phyloP scores from a whole-genome alignment of 441 rosid species.

The Euphorbia corollata region DNA sequence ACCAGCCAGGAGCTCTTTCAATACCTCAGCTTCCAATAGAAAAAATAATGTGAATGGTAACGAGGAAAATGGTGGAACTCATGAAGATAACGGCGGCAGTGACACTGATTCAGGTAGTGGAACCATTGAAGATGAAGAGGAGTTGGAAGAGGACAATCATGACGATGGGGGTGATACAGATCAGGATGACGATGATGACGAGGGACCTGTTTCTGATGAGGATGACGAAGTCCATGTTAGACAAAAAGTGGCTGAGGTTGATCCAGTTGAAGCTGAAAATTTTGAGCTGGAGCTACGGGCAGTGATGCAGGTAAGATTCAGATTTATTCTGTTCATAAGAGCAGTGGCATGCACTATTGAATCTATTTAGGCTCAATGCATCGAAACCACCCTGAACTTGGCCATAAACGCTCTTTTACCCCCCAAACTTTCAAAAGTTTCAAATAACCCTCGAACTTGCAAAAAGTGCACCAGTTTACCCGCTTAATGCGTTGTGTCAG shows the following conservation, averaged over 20 bases:
- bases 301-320: conserved; percentile 73
- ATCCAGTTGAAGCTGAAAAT: conserved; percentile 70
- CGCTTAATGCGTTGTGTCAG: too few species aligned
- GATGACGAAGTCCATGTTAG: conserved; percentile 84
- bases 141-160: conserved; percentile 74
- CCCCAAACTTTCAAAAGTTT: too few species aligned
- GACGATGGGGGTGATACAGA: conserved; percentile 68
- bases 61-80: conserved; percentile 68
- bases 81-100: conserved; percentile 51
- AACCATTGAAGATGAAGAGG: conserved; percentile 69
- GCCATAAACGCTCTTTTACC: too few species aligned
- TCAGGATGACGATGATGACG: conserved; percentile 68
- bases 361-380: neutral
- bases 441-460: too few species aligned
- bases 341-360: neutral
- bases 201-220: conserved; percentile 73
- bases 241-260: conserved; percentile 70
- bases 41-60: conserved; percentile 36
- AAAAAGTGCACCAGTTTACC: too few species aligned
- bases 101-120: conserved; percentile 86
- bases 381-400: too few species aligned
- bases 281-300: conserved; percentile 91
- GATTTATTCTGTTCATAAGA: conserved; percentile 9
- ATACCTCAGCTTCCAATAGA: conserved; percentile 43
- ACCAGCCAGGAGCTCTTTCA: conserved; percentile 34